Base-by-base conservation (phyloP, 331 rosid species). In the Rosa hybrid region DNA sequence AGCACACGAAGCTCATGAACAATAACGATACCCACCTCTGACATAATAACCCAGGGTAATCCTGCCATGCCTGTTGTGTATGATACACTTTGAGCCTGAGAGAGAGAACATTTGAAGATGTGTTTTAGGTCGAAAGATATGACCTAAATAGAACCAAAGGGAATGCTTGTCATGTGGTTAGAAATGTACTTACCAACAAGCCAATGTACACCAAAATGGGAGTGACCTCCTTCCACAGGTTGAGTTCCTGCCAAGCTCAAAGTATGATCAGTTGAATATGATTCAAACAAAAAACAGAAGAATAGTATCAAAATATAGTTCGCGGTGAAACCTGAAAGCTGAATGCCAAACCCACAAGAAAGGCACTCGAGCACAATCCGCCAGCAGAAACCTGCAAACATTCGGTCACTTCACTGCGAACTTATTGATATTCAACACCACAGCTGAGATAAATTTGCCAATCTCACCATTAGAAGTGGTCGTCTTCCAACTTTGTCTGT, bases 401-500 rank as follows among this genome's bases (percentile, higher is more conserved):
- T 25, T 74, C 27, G 51, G 14, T 25, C 2, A 71, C 42, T 8
- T 18, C 5, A 41, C 8, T 18, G 5, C 14, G 45, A 6, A 27
- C 41, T 14, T 20, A 49, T 0, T 34, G 48, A 25, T 23, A 56
- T 34, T 49, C 39, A 49, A 23, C 51, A 63, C 13, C 53, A 64
- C 14, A 18, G 34, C 30, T 21, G 38, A 18, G 49, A 21, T 21
- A 10, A 57, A 4, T n/a, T 4, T 23, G 53, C 20, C 9, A 2
- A 7, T n/a, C 70, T 80, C 39, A 87, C 90, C 89, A 83, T 79
- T 41, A 85, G 65, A 72, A 87, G 84, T 1, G 89, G 87, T 49
- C 78, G 80, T 49, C 89, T 82, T 74, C 90, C 89, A 0, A 57
- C 59, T 51, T 79, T 89, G 39, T 87, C 87, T 27, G 86, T 79